These are phyloP conservation scores for Rhynchosporium agropyri DNA, from an alignment of 2,329 filamentous ascomycete genomes.

Conservation along the genomic window DNA sequence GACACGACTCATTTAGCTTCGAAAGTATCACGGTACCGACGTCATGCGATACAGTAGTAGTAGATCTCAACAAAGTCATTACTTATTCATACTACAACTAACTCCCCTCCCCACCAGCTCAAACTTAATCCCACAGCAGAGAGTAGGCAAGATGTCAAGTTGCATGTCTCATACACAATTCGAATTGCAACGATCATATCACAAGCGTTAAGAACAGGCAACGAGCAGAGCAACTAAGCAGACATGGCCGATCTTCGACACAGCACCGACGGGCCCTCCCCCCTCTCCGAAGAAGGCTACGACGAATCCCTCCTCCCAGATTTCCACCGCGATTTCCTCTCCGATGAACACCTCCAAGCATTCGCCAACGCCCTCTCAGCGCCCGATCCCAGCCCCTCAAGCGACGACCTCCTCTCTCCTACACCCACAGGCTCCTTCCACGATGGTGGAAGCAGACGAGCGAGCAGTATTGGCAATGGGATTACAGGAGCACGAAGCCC, in stretches of 20 bases:
- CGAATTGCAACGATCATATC: constrained; percentile 6
- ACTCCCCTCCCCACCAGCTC: constrained; percentile 13
- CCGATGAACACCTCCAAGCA: constrained; percentile 69
- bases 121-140: background rate
- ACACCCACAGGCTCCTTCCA: background rate
- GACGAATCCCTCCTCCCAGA: constrained; percentile 76
- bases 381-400: constrained; percentile 71
- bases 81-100: constrained; percentile 7
- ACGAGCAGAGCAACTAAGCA: background rate
- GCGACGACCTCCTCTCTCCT: constrained; percentile 49
- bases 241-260: constrained; percentile 41
- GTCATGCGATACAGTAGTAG: constrained; percentile 24
- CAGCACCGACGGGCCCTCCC: constrained; percentile 56
- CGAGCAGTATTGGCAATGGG: background rate
- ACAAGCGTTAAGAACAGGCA: background rate
- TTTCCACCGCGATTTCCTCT: constrained; percentile 75
- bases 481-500: constrained; percentile 14
- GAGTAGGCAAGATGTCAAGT: constrained; percentile 11
- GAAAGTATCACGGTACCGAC: constrained; percentile 23
- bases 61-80: constrained; percentile 16
- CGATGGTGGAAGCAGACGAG: background rate
- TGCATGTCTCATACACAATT: constrained; percentile 2
- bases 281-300: constrained; percentile 64
- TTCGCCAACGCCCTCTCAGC: constrained; percentile 84
- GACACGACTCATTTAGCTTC: background rate